phyloP scores from a whole-genome alignment of 1,284 basidiomycete genomes.

The Hypsizygus ulmarius region DNA sequence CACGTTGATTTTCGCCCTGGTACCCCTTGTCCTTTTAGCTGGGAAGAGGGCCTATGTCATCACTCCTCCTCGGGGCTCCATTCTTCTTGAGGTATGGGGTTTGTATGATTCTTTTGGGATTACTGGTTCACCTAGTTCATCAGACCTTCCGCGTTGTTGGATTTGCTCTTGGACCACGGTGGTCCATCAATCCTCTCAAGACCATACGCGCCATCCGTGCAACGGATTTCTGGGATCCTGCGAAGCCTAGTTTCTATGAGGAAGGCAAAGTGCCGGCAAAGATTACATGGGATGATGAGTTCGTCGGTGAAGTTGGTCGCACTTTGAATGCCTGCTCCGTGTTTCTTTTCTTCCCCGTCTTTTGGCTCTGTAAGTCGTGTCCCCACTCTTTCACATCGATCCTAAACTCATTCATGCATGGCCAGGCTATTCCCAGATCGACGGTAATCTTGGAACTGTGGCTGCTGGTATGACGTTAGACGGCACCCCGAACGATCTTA shows the following conservation, averaged over 20 bases:
- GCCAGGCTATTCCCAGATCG: constrained; percentile 48
- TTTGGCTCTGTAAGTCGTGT: constrained; percentile 44
- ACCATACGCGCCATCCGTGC: constrained; percentile 28
- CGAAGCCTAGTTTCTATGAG: constrained; percentile 48
- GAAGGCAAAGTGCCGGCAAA: constrained; percentile 29
- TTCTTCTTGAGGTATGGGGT: constrained; percentile 41
- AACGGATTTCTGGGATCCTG: constrained; percentile 55
- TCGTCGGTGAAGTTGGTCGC: constrained; percentile 61
- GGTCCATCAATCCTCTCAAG: constrained; percentile 36
- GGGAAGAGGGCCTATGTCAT: constrained; percentile 51
- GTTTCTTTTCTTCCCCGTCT: constrained; percentile 58
- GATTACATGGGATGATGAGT: constrained; percentile 54
- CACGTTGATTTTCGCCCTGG: constrained; percentile 39
- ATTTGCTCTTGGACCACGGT: constrained; percentile 31
- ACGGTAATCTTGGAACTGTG: constrained; percentile 55
- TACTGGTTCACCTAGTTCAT: not conserved
- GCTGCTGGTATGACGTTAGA: constrained; percentile 47
- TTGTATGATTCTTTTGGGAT: not conserved
- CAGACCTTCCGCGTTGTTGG: constrained; percentile 37
- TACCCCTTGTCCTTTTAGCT: constrained; percentile 46
- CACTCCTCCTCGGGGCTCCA: constrained; percentile 56
- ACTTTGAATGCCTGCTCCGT: constrained; percentile 66
- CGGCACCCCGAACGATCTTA: constrained; percentile 59
- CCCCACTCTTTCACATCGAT: not conserved
- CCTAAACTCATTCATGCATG: not conserved